Conservation (phyloP, 1,284 basidiomycete species). For the Trametes pubescens region DNA sequence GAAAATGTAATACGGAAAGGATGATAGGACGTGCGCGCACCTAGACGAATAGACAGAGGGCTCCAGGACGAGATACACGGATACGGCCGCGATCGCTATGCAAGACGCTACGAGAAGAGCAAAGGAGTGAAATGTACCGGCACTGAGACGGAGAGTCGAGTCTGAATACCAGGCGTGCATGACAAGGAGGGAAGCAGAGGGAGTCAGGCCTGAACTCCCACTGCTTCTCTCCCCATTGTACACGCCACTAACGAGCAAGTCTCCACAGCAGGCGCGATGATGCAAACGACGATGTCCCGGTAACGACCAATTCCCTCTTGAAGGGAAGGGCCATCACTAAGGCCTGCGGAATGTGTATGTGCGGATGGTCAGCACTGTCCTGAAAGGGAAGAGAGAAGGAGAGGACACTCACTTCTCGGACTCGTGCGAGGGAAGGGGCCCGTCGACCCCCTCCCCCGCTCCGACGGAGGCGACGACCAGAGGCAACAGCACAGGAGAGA, state of each 20-base stretch:
- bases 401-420: slow-evolving; percentile 13
- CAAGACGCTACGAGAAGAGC: no score
- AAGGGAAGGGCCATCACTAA: not conserved
- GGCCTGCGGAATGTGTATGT: not conserved
- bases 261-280: no score
- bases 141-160: not conserved
- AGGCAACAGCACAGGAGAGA: not conserved
- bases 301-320: not conserved
- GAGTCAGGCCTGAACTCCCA: not conserved
- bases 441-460: slow-evolving; percentile 19
- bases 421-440: slow-evolving; percentile 14
- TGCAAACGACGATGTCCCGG: no score
- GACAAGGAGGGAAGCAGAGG: not conserved
- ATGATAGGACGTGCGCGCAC: no score
- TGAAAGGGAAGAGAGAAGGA: slow-evolving; percentile 21
- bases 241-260: no score
- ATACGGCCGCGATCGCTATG: no score
- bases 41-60: no score
- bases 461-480: slow-evolving; percentile 9
- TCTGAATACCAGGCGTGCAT: not conserved
- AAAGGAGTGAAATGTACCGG: no score
- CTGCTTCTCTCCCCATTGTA: not conserved
- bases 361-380: slow-evolving; percentile 33
- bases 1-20: not conserved
- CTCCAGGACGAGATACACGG: no score